Evolutionary conservation across 1,284 basidiomycete species (phyloP).

Genomic region (Ustilago loliicola): DNA sequence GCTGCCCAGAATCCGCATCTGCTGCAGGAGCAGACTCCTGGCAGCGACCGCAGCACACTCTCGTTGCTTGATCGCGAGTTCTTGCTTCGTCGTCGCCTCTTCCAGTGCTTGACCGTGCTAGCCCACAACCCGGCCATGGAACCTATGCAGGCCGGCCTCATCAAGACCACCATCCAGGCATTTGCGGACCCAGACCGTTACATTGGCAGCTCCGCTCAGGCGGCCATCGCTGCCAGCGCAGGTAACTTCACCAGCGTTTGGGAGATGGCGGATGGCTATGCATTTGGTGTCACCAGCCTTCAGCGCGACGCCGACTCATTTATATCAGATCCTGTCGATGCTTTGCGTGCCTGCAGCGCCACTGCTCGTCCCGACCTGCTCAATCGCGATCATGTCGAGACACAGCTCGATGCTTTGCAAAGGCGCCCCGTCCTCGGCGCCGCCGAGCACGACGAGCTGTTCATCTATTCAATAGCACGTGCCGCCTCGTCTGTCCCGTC

Average conservation of each 20-base stretch:
- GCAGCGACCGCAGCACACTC: conserved; percentile 72
- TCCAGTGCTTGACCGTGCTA: conserved; percentile 88
- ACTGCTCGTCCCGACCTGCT: conserved; percentile 73
- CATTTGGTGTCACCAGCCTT: conserved; percentile 87
- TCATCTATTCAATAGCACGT: conserved; percentile 74
- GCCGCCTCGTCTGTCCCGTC: conserved; percentile 4
- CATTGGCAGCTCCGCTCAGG: conserved; percentile 86
- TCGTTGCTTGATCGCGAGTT: conserved; percentile 84
- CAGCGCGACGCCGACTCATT: conserved; percentile 68
- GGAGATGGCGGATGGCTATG: conserved; percentile 89
- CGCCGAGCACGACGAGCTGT: conserved; percentile 86
- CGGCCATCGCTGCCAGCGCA: conserved; percentile 88
- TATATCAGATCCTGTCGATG: conserved; percentile 47
- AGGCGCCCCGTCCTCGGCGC: conserved; percentile 85
- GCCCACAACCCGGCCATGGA: conserved; percentile 85
- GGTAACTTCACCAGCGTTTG: conserved; percentile 88
- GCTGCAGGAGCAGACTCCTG: conserved; percentile 52
- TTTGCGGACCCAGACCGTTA: conserved; percentile 83
- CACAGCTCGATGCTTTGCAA: conserved; percentile 81
- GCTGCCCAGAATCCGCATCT: conserved; percentile 71
- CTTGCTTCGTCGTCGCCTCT: conserved; percentile 84
- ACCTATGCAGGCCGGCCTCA: conserved; percentile 80
- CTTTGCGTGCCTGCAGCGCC: conserved; percentile 31
- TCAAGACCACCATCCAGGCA: conserved; percentile 85
- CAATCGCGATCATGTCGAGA: conserved; percentile 84